Conservation (phyloP, 805 yeast genomes). For the Wickerhamiella galacta region DNA sequence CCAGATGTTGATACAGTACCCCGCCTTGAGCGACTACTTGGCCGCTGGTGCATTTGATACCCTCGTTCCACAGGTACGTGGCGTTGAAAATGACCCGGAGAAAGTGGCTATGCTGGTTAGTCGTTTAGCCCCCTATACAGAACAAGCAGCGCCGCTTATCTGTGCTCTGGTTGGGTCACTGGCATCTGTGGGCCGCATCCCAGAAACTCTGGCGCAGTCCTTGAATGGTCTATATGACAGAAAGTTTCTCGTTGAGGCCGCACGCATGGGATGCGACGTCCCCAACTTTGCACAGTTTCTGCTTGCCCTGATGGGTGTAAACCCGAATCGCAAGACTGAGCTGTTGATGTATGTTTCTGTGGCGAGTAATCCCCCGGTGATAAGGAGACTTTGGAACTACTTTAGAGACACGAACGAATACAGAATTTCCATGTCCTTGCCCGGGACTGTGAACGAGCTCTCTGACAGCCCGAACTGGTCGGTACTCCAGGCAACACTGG, state of each 20-base stretch:
- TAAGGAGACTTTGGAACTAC: slow-evolving; percentile 9
- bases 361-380: not conserved
- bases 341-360: slow-evolving; percentile 1
- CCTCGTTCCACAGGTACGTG: too few relatives aligned
- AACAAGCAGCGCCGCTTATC: not conserved
- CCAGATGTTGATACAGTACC: too few relatives aligned
- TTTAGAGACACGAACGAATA: slow-evolving; percentile 1
- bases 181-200: too few relatives aligned
- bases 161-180: too few relatives aligned
- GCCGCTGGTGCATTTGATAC: slow-evolving; percentile 3
- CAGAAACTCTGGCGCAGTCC: not conserved
- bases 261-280: not conserved
- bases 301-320: not conserved
- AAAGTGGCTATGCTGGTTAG: not conserved
- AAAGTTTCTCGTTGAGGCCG: not conserved
- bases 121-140: not conserved
- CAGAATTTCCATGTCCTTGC: not conserved
- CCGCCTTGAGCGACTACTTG: slow-evolving; percentile 11
- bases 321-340: not conserved
- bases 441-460: not conserved
- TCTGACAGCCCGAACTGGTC: slow-evolving; percentile 1
- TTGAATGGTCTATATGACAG: not conserved
- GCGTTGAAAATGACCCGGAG: too few relatives aligned
- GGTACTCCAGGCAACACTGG: slow-evolving; percentile 35
- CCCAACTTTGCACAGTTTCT: not conserved